Conservation (phyloP, 1,139 yeast genomes). For the Diutina sp. region DNA sequence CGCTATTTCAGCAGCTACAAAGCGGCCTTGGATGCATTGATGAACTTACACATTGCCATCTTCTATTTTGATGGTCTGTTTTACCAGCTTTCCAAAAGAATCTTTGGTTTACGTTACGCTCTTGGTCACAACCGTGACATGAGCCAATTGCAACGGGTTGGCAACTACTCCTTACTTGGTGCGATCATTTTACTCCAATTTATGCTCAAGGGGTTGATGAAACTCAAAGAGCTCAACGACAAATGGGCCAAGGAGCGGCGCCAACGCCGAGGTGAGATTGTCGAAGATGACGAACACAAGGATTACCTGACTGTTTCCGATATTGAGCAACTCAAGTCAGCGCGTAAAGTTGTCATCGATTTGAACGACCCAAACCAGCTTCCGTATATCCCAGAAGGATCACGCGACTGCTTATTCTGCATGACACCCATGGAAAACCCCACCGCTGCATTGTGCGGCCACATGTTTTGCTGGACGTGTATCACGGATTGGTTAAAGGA, state of each 20-base stretch:
- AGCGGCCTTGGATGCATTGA: slow-evolving; percentile 33
- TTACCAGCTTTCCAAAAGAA: slow-evolving; percentile 63
- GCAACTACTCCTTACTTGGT: slow-evolving; percentile 74
- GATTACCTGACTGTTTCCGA: not conserved
- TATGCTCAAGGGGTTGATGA: slow-evolving; percentile 29
- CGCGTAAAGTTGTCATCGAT: slow-evolving; percentile 19
- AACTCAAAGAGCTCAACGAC: slow-evolving; percentile 18
- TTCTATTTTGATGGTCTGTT: slow-evolving; percentile 76
- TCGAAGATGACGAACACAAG: slow-evolving; percentile 5
- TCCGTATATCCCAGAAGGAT: slow-evolving; percentile 57
- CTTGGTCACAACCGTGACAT: slow-evolving; percentile 49
- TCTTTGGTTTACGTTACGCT: slow-evolving; percentile 72
- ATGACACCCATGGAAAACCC: slow-evolving; percentile 73
- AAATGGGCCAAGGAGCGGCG: slow-evolving; percentile 4
- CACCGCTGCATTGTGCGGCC: slow-evolving; percentile 84
- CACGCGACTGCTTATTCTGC: slow-evolving; percentile 77
- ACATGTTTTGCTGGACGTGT: slow-evolving; percentile 87
- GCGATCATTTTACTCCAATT: slow-evolving; percentile 52
- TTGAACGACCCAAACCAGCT: slow-evolving; percentile 43
- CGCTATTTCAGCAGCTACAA: slow-evolving; percentile 23
- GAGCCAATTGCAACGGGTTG: slow-evolving; percentile 26
- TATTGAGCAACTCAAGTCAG: slow-evolving; percentile 6
- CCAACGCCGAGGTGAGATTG: slow-evolving; percentile 7
- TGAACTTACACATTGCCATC: slow-evolving; percentile 64
- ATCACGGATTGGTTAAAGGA: slow-evolving; percentile 84